Percentiles rank a stretch among this genome's conserved stretches.
Evolutionary conservation across 1,284 basidiomycete species (phyloP).

Genomic region (Puccinia coronata): DNA sequence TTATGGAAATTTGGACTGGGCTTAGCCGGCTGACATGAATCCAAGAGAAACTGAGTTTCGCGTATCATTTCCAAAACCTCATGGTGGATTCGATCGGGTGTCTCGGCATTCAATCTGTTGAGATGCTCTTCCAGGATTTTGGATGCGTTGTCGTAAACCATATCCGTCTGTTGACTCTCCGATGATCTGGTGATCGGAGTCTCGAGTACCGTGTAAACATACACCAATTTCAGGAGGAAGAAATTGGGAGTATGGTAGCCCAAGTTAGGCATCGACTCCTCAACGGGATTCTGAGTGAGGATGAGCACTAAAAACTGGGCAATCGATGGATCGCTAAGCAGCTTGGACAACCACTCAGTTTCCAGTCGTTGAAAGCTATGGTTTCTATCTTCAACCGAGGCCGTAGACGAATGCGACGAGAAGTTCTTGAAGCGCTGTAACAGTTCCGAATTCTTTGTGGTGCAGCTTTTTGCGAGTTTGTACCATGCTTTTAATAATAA

Average conservation of each 20-base stretch:
- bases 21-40: constrained; percentile 16
- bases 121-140: constrained; percentile 18
- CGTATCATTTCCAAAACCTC: constrained; percentile 39
- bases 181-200: constrained; percentile 7
- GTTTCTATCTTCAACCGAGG: constrained; percentile 1
- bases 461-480: constrained; percentile 3
- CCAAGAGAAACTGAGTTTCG: constrained; percentile 29
- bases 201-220: constrained; percentile 8
- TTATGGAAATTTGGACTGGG: neutral
- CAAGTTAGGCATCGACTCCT: neutral
- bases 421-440: constrained; percentile 7
- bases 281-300: neutral
- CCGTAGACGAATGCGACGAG: neutral
- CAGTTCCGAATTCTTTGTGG: neutral
- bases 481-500: constrained; percentile 4
- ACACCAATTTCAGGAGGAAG: constrained; percentile 27
- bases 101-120: neutral
- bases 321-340: constrained; percentile 25
- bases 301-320: constrained; percentile 11
- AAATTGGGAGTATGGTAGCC: constrained; percentile 14
- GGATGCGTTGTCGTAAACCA: neutral
- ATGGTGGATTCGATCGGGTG: neutral
- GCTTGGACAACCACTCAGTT: constrained; percentile 24
- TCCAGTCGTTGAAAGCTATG: constrained; percentile 32
- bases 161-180: neutral